Base-by-base conservation (phyloP, 2,329 filamentous ascomycete species). In the Talaromyces rugulosus region DNA sequence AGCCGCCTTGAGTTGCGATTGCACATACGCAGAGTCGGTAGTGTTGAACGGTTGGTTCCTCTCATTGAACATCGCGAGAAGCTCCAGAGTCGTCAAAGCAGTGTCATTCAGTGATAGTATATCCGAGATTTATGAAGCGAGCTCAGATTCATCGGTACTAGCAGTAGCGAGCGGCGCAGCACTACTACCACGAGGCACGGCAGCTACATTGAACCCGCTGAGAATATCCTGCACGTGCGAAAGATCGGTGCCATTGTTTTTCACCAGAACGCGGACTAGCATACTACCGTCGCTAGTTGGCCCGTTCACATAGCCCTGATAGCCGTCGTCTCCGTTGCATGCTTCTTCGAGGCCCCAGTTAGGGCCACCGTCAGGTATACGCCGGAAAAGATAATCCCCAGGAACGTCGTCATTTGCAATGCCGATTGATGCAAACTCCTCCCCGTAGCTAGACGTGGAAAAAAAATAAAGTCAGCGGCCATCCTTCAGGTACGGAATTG, bases 381-480 rank as follows among this genome's bases (percentile, higher is more conserved):
- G 54, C 18, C 40, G 40, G 28, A 71, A 58, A 14, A 66, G 63
- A 60, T 70, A 71, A 47, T 66, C 66, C 18, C 71, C 70, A 9
- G 68, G 59, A 11, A 52, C 40, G 47, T 56, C 63, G 6, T 58
- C 50, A 8, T 61, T 11, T 0, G 67, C 55, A 53, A 55, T 66
- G 7, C 71, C 69, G 16, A 74, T 34, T 36, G 70, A 72, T 36
- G 67, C 69, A 60, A 68, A 67, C 64, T 73, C 71, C 52, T 73
- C 68, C 16, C 66, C 71, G 51, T 67, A 74, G 23, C 69, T 71
- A 54, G 27, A n/a, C 3, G 9, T 14, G 12, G 11, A 33, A 52
- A 52, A 23, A 3, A 30, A 30, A 52, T 23, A 3, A 30, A 30
- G 16, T 30, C 50, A 53, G 23, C 11, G 3, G 12, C 16, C 50